Percentiles rank a stretch among this genome's conserved stretches.
Conservation (phyloP, 2,329 filamentous ascomycete species). For the Talaromyces sp. region DNA sequence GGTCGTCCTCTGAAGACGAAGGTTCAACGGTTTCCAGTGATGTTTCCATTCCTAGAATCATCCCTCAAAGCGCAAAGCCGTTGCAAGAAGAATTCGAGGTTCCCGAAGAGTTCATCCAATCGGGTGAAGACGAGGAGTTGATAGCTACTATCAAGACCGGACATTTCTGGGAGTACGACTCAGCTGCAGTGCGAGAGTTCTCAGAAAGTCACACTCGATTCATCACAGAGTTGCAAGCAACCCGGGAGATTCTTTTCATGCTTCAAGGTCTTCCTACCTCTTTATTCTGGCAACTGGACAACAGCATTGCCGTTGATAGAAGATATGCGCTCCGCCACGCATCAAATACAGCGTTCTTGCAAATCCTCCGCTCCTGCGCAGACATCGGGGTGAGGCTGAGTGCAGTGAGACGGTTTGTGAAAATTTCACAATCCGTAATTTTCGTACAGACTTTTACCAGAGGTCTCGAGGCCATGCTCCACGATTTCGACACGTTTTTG, state of each 20-base stretch:
- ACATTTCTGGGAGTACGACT: slow-evolving; percentile 45
- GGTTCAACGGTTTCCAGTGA: slow-evolving; percentile 30
- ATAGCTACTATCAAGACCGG: slow-evolving; percentile 34
- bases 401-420: slow-evolving; percentile 46
- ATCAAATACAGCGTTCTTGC: slow-evolving; percentile 25
- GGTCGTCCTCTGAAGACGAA: slow-evolving; percentile 37
- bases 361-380: slow-evolving; percentile 40
- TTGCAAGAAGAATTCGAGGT: slow-evolving; percentile 29
- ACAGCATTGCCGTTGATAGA: slow-evolving; percentile 31
- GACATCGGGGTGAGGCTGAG: slow-evolving; percentile 45
- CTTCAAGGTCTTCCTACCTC: slow-evolving; percentile 71
- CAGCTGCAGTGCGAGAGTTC: slow-evolving; percentile 8
- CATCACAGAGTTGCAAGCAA: slow-evolving; percentile 66
- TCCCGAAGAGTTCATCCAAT: slow-evolving; percentile 27
- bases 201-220: slow-evolving; percentile 19
- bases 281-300: slow-evolving; percentile 52
- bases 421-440: slow-evolving; percentile 45
- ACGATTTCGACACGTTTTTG: slow-evolving; percentile 54
- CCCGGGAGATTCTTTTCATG: slow-evolving; percentile 81
- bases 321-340: slow-evolving; percentile 31
- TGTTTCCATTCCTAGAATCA: slow-evolving; percentile 21
- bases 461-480: slow-evolving; percentile 54
- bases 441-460: slow-evolving; percentile 69
- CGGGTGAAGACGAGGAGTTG: slow-evolving; percentile 28
- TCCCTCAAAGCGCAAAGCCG: slow-evolving; percentile 22